Evolutionary conservation across 2,329 filamentous ascomycete genomes (phyloP), one percentile per base, ranked within the genome.

Genomic region (Beauveria rudraprayagi): DNA sequence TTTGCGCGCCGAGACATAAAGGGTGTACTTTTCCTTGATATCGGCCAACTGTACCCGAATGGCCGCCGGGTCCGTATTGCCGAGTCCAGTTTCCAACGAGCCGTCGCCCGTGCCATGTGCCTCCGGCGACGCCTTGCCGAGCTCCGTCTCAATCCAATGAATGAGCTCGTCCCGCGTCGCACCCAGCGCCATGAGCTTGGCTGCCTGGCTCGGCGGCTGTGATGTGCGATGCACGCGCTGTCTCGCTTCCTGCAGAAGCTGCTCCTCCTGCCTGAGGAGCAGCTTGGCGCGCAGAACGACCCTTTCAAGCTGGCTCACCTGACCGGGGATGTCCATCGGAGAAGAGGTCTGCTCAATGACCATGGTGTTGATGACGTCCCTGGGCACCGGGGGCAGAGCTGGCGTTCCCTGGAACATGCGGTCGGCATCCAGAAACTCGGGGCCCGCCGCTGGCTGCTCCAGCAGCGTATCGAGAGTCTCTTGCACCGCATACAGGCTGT

Each of bases 141-240:
- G 72, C 68, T 88, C 86, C 5, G 73, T 75, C 69, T 88, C 85
- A 61, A 88, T 86, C 85, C 85, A 88, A 61, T 72, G 76, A 62
- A 88, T 87, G 56, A 88, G 76, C 63, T 83, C 82, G 56, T 81
- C 80, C 17, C 86, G 78, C 11, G 85, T 83, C 8, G 73, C 73
- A 47, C 77, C 78, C 10, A 88, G 72, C 16, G 85, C 85, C 53
- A 78, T 74, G 3, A 84, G 65, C 63, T 80, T 82, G 17, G 74
- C 69, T 3, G 69, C 68, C 46, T 73, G 71, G 62, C 72, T 73
- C 44, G 78, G 66, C 11, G 51, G 30, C 16, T 37, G 51, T 10
- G 19, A 68, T 68, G 46, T 72, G 1, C 74, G 72, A 9, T 73
- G 70, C 47, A 70, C 67, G 19, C 75, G 71, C 6, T 72, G 71